Evolutionary conservation across 352 stramenopile genomes (phyloP), one percentile per base, ranked within the genome.

Genomic region (Phytophthora podocarpi): DNA sequence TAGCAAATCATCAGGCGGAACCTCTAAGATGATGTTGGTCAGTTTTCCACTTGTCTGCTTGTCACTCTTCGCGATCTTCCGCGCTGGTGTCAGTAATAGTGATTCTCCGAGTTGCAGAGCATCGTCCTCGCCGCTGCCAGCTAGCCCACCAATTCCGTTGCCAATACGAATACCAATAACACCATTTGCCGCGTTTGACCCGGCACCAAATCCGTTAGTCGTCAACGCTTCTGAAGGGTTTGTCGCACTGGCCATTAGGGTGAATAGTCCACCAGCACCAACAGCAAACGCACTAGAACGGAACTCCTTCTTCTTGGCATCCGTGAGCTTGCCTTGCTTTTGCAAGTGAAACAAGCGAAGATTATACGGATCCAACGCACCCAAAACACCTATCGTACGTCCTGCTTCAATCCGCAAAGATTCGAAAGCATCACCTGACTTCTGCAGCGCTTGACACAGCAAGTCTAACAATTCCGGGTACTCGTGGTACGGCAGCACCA

Each of bases 361-460:
- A 48, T 93, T 94, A 59, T 93, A 96, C 39, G 87, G 87, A 49
- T 96, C 87, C 32, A 96, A 56, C 6, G 87, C 87, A 51, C 87
- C 87, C 18, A 96, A 68, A 31, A 92, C 86, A 26, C 87, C 87
- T 5, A 96, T 66, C 1, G 87, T 95, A 23, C 85, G 79, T 4
- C 85, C 85, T 20, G 87, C 84, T 76, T 96, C 87, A 52, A 93
- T 81, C 9, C 87, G 77, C 30, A 96, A 65, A 5, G 72, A 76
- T 52, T 88, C 83, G 31, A 93, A 93, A 11, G 84, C 58, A 45
- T 95, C 85, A 53, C 85, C 87, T 2, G 82, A 92, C 42, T 90
- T 93, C 46, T 95, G 85, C 2, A 95, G 66, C 5, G 82, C 82
- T 45, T 90, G 73, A 32, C 78, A 92, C 18, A 96, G 49, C 28